Base-by-base conservation (phyloP, 192 early-diverging fungal genomes). In the Rhizoclosmatium sp. region DNA sequence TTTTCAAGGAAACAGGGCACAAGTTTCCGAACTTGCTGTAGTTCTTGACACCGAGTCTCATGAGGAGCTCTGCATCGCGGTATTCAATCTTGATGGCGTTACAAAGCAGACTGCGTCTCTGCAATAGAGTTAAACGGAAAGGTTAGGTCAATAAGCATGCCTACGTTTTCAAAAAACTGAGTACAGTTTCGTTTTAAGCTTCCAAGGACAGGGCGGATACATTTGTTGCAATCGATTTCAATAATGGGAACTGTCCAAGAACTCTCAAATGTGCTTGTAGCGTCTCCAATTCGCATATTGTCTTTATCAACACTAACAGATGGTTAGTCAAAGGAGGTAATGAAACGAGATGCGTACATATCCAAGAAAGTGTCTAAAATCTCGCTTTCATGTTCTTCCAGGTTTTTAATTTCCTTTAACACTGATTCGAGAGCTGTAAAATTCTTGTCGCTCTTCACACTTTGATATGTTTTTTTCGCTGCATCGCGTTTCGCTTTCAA, bases 1-100 rank as follows among this genome's bases (percentile, higher is more conserved):
- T 75, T 45, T 80, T 66, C 31, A 85, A 40, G 7, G 82, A 62
- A 31, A 89, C 86, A 7, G 88, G 88, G 68, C 88, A 89, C 46
- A 84, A 78, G 31, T 83, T 77, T 39, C 82, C 71, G 69, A 89
- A 85, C 16, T 45, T 45, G 75, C 85, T 86, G 71, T 81, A 85
- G 19, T 51, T 56, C 70, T 86, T 87, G 67, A 85, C 75, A 2
- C 88, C 88, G 1, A 80, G 65, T 5, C 82, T 49, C 19, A 89
- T 45, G 2, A 85, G 76, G 46, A 75, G 47, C 44, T 80, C 80
- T 2, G 88, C 83, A 41, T 83, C 68, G 3, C 49, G 47, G 46
- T 69, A 80, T 40, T 80, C 79, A n/a, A 80, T 54, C n/a, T 21
- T 59, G 10, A 59, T 59, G 1, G 82, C 85, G 51, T 60, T 85